Evolutionary conservation across 2,329 filamentous ascomycete species (phyloP), one percentile per base, ranked within the genome.

Genomic region (Bipolaris bicolor): DNA sequence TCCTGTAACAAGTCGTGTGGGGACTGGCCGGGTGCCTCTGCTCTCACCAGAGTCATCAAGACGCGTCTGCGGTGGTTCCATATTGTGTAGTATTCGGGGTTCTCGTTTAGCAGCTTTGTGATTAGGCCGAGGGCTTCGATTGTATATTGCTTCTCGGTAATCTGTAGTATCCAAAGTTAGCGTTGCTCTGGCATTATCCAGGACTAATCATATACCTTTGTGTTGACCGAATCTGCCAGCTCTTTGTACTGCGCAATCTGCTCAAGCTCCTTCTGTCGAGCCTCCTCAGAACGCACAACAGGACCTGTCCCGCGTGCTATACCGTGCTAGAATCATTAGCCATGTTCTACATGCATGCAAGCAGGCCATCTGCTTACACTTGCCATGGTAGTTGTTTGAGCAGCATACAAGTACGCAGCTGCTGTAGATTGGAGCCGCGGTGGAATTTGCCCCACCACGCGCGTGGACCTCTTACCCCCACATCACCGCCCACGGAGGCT

Each of bases 1-100:
- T 84, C 81, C 45, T 85, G 84, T 60, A 98, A 83, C 31, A 89
- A 72, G 2, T 86, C 79, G 40, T 80, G 74, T 29, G 79, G 73
- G 41, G 73, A 67, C 59, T 76, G 60, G 40, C 37, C 16, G 16
- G 52, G 45, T 3, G 52, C 34, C 22, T 61, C 58, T 18, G 61
- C 52, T 72, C 69, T 79, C 74, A 91, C 81, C 49, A 87, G 82
- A 66, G 87, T 81, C 73, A 87, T 83, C 71, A 92, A 79, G 64
- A 87, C 86, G 62, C 87, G 83, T 67, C 95, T 89, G 73, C 95
- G 89, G 79, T 89, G 85, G 82, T 96, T 96, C 91, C 91, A 96
- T 83, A 92, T 84, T 55, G 91, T 94, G 79, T 95, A 95, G 81
- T 93, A 93, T 77, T 96, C 91, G 24, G 91, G 91, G 75, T 96